phyloP scores from a whole-genome alignment of 257 asterid species.

The Solanum boliviense region DNA sequence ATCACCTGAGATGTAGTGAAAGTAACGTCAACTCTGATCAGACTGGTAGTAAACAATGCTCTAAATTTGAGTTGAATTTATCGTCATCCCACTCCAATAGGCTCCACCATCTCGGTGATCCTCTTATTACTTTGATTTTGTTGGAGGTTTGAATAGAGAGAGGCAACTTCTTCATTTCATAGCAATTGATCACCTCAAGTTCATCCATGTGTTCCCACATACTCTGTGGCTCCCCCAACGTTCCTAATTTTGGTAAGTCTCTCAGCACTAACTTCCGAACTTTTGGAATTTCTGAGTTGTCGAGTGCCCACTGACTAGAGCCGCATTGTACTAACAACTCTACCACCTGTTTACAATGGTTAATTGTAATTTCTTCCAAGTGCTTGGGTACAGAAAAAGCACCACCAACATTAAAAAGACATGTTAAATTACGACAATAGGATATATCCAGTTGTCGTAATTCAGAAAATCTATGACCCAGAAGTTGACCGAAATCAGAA shows the following conservation, averaged over 20 bases:
- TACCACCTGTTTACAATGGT: too few species aligned
- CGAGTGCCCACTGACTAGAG: too few species aligned
- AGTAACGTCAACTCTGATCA: too few species aligned
- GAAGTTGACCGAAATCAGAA: not conserved
- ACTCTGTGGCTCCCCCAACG: too few species aligned
- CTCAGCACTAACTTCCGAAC: too few species aligned
- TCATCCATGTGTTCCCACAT: constrained; percentile 3
- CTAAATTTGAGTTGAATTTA: not conserved
- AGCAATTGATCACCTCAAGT: not conserved
- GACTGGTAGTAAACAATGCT: not conserved
- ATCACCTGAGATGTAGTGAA: too few species aligned
- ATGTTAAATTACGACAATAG: not conserved
- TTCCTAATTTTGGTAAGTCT: too few species aligned
- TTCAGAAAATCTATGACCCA: not conserved
- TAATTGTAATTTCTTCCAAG: not conserved
- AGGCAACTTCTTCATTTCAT: not conserved
- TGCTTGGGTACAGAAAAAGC: not conserved
- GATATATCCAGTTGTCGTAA: not conserved
- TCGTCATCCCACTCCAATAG: not conserved
- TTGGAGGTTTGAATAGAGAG: not conserved
- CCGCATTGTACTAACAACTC: too few species aligned
- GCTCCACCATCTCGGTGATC: not conserved
- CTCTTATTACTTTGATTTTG: not conserved
- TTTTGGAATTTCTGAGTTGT: not conserved
- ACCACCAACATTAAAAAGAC: not conserved